phyloP scores from a whole-genome alignment of 495 filamentous ascomycete genomes.

The Cryomyces minteri region DNA sequence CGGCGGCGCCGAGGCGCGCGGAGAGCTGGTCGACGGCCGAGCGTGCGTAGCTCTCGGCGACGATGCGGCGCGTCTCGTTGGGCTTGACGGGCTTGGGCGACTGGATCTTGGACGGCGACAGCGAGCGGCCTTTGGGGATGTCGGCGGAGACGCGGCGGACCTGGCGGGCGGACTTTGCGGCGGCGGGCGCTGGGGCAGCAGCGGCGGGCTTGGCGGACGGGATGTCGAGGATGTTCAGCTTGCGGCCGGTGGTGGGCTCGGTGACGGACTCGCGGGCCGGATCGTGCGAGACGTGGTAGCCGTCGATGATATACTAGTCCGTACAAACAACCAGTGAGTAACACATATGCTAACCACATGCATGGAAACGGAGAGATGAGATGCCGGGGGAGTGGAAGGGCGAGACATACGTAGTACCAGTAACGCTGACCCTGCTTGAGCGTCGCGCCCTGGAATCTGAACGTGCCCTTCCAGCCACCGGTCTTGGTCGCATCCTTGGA shows the following conservation, averaged over 20 bases:
- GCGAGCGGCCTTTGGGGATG: constrained; percentile 69
- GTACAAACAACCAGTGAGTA: neutral
- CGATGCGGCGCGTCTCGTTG: constrained; percentile 66
- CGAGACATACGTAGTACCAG: constrained; percentile 77
- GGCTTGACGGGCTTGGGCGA: constrained; percentile 80
- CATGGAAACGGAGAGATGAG: neutral
- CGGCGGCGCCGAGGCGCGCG: constrained; percentile 49
- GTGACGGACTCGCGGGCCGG: constrained; percentile 75
- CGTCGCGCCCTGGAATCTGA: constrained; percentile 76
- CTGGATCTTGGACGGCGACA: constrained; percentile 76
- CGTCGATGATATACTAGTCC: constrained; percentile 83
- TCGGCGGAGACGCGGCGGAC: constrained; percentile 32
- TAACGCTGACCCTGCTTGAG: constrained; percentile 75
- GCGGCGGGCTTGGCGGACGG: constrained; percentile 23
- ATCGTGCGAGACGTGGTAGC: constrained; percentile 96
- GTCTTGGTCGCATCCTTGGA: constrained; percentile 71
- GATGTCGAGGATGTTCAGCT: constrained; percentile 65
- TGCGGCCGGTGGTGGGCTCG: constrained; percentile 93
- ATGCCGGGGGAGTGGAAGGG: neutral
- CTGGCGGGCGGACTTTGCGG: constrained; percentile 19
- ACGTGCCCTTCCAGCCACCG: constrained; percentile 84
- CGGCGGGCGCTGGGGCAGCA: constrained; percentile 13
- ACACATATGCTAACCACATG: neutral
- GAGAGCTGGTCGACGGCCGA: constrained; percentile 50
- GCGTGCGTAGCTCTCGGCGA: constrained; percentile 49